Percentiles rank a stretch among this genome's conserved stretches.
Conservation (phyloP, 768 basidiomycete species). For the Phlebiopsis gigantea region DNA sequence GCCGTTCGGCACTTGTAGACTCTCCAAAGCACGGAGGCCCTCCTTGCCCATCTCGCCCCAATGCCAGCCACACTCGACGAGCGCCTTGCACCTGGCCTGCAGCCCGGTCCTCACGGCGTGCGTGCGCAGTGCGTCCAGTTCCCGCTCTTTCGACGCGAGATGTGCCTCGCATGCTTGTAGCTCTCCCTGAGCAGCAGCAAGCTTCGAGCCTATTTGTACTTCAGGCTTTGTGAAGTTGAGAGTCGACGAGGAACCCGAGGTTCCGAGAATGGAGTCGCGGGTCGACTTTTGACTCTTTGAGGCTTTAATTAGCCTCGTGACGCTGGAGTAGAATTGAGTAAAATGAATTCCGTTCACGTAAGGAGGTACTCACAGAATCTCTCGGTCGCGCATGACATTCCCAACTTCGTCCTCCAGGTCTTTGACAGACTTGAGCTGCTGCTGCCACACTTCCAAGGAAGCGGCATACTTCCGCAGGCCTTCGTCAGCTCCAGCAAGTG, state of each 20-base stretch:
- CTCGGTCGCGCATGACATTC: constrained; percentile 66
- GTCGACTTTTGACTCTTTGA: constrained; percentile 53
- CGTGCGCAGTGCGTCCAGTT: constrained; percentile 48
- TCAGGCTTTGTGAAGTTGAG: constrained; percentile 30
- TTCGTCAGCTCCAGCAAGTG: constrained; percentile 61
- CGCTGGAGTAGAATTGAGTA: no score
- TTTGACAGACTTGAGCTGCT: constrained; percentile 54
- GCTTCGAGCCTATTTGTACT: constrained; percentile 35
- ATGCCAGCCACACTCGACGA: constrained; percentile 62
- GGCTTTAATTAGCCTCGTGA: constrained; percentile 74
- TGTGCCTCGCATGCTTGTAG: constrained; percentile 80
- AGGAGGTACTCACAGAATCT: constrained; percentile 69
- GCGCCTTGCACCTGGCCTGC: constrained; percentile 52
- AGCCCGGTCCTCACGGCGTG: constrained; percentile 60
- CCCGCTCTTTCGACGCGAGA: constrained; percentile 63
- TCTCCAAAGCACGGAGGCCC: constrained; percentile 42
- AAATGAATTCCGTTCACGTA: no score
- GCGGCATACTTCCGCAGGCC: constrained; percentile 57
- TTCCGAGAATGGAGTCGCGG: constrained; percentile 29
- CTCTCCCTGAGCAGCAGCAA: constrained; percentile 65
- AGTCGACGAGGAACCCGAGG: constrained; percentile 35
- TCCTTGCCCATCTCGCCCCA: constrained; percentile 69
- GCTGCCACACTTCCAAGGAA: constrained; percentile 62
- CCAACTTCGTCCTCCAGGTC: constrained; percentile 68
- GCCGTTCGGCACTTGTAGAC: constrained; percentile 12